Conservation (phyloP, 2,329 filamentous ascomycete genomes). For the Epichloe festucae region DNA sequence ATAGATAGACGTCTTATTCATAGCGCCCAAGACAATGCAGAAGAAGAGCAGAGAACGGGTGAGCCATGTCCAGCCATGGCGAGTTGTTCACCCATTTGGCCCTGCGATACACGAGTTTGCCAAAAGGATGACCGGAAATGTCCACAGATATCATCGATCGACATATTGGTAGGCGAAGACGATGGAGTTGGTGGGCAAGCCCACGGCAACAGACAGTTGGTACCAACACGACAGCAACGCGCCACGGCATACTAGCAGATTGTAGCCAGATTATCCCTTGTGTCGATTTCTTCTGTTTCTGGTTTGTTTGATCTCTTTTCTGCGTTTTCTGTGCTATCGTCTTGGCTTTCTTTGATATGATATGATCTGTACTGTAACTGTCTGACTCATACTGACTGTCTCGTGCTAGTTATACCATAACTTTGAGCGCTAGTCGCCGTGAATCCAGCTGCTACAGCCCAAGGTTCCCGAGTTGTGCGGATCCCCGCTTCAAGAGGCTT, state of each 20-base stretch:
- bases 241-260: slow-evolving; percentile 9
- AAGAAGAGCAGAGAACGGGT: too few species aligned
- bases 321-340: slow-evolving; percentile 54
- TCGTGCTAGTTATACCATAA: slow-evolving; percentile 55
- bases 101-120: not conserved
- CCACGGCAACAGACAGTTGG: not conserved
- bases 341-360: slow-evolving; percentile 29
- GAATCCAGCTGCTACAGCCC: slow-evolving; percentile 36
- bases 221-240: slow-evolving; percentile 24
- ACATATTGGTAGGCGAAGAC: not conserved
- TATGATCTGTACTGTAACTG: slow-evolving; percentile 18
- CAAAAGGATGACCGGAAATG: not conserved
- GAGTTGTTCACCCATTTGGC: not conserved
- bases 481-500: slow-evolving; percentile 19
- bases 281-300: slow-evolving; percentile 24
- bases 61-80: not conserved
- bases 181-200: not conserved
- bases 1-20: not conserved
- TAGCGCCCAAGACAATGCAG: not conserved
- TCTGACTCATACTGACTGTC: slow-evolving; percentile 19
- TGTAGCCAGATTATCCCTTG: slow-evolving; percentile 19
- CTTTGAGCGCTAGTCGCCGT: slow-evolving; percentile 47
- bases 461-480: slow-evolving; percentile 26
- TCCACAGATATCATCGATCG: not conserved
- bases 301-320: slow-evolving; percentile 9